Percentiles rank a stretch among this genome's conserved stretches.
These are phyloP conservation scores for Coemansia sp. DNA, from an alignment of 192 early-diverging fungal genomes.

Conservation along the genomic window DNA sequence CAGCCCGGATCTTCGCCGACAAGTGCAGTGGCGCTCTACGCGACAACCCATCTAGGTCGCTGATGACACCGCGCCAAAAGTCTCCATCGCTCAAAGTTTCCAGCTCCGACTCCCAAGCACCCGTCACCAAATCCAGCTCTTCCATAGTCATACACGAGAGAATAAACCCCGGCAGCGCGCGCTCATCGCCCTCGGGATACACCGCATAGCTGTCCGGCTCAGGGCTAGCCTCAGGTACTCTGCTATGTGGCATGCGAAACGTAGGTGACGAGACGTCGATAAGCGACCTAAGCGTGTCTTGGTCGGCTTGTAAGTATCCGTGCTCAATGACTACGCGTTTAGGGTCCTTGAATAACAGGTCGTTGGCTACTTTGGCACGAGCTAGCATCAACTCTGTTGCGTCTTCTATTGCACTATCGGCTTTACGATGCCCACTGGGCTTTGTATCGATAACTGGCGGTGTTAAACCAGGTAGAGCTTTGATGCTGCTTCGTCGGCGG, in stretches of 20 bases:
- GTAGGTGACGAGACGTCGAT: constrained; percentile 37
- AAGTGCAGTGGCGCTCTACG: constrained; percentile 77
- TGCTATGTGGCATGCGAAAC: neutral
- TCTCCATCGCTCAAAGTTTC: constrained; percentile 71
- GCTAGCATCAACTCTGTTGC: constrained; percentile 32
- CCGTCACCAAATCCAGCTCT: constrained; percentile 41
- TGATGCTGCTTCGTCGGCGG: constrained; percentile 1
- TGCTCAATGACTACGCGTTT: constrained; percentile 51
- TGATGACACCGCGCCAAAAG: constrained; percentile 92
- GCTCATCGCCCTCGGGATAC: constrained; percentile 54
- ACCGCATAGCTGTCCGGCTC: constrained; percentile 21
- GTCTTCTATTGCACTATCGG: neutral
- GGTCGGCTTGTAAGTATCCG: constrained; percentile 32
- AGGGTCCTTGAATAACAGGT: constrained; percentile 40
- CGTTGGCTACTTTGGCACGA: constrained; percentile 50
- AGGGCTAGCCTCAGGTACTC: neutral
- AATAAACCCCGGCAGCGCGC: constrained; percentile 50
- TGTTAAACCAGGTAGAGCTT: neutral
- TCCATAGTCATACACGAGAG: constrained; percentile 33
- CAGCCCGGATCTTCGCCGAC: constrained; percentile 77
- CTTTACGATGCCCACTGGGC: neutral
- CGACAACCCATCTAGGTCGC: constrained; percentile 82
- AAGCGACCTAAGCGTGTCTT: constrained; percentile 36
- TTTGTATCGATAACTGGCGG: constrained; percentile 4
- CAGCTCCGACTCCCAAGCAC: constrained; percentile 43